Evolutionary conservation across 192 early-diverging fungal genomes (phyloP), one percentile per base, ranked within the genome.

Genomic region (Backusella australiensis): DNA sequence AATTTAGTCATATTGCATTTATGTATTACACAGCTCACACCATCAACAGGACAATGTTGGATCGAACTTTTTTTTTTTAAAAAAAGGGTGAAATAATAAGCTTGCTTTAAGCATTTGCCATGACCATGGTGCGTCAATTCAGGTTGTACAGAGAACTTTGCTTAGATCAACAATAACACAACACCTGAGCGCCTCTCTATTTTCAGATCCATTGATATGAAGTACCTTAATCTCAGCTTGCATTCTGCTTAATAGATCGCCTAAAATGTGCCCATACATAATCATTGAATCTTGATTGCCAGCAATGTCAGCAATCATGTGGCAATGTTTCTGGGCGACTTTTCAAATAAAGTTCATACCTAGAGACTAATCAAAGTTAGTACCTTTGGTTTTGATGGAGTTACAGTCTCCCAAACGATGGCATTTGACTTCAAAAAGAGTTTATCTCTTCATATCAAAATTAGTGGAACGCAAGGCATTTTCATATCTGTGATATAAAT

Each of bases 261-360:
- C 96, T 46, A 99, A 86, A 32, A 96, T 81, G 84, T 95, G 92
- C 72, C 96, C 97, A 75, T 94, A 95, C 67, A 98, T 89, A 52
- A 98, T 96, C 56, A 29, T 63, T 35, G 94, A 86, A 77, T 97
- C 97, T 85, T 98, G 96, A 38, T 90, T 93, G 53, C 96, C 97
- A 75, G 97, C 96, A 85, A 98, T 98, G 79, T 96, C 88, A 71
- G 95, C 93, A 75, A 99, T 99, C 44, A 89, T 98, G 85, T 91
- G 93, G 79, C 90, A 92, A 3, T 97, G 97, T 52, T 92, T 92
- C 80, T 91, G 90, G 75, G 98, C 91, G 23, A 96, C 96, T 82
- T 94, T 91, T 68, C 88, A 89, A 76, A 99, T 91, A 81, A 99
- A 97, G 87, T 93, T 94, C 76, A 98, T 85, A 72, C 97, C 96